These are phyloP conservation scores for Aspergillus taichungensis DNA, from an alignment of 495 filamentous ascomycete genomes.

Conservation along the genomic window DNA sequence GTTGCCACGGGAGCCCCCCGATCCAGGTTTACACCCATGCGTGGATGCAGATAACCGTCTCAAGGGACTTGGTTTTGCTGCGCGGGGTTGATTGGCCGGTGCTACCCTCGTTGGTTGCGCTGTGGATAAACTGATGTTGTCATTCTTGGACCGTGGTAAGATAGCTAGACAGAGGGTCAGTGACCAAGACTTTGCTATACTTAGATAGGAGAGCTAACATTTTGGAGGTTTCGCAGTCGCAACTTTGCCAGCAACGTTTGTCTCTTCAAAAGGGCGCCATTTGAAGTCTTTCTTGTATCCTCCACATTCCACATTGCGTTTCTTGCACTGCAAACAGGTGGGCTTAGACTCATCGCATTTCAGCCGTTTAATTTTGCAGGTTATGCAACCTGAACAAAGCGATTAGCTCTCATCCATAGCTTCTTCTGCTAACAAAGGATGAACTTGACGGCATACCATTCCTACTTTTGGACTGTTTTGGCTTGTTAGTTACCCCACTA, in stretches of 20 bases:
- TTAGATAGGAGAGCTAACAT: slow-evolving; percentile 21
- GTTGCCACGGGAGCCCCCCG: neutral
- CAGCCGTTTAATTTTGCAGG: slow-evolving; percentile 72
- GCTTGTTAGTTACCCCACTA: slow-evolving; percentile 36
- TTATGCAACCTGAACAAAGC: slow-evolving; percentile 56
- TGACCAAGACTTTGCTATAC: too few species aligned
- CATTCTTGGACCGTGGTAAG: too few species aligned
- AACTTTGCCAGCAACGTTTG: slow-evolving; percentile 44
- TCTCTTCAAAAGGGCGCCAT: slow-evolving; percentile 72
- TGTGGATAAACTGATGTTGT: too few species aligned
- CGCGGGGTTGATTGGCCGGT: too few species aligned
- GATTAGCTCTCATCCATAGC: slow-evolving; percentile 6
- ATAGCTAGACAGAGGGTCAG: too few species aligned
- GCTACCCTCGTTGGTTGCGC: too few species aligned
- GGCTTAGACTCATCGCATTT: slow-evolving; percentile 80
- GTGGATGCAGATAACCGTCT: neutral
- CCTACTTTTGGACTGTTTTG: slow-evolving; percentile 76
- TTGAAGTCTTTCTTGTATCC: slow-evolving; percentile 82
- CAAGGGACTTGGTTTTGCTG: too few species aligned
- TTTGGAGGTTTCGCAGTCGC: slow-evolving; percentile 38
- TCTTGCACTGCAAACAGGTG: slow-evolving; percentile 62
- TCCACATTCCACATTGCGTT: slow-evolving; percentile 61
- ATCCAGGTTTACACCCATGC: neutral
- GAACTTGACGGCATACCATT: slow-evolving; percentile 52
- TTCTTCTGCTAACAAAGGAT: slow-evolving; percentile 1